phyloP scores from a whole-genome alignment of 176 grass and related monocot species.

The Zoysia pacifica region DNA sequence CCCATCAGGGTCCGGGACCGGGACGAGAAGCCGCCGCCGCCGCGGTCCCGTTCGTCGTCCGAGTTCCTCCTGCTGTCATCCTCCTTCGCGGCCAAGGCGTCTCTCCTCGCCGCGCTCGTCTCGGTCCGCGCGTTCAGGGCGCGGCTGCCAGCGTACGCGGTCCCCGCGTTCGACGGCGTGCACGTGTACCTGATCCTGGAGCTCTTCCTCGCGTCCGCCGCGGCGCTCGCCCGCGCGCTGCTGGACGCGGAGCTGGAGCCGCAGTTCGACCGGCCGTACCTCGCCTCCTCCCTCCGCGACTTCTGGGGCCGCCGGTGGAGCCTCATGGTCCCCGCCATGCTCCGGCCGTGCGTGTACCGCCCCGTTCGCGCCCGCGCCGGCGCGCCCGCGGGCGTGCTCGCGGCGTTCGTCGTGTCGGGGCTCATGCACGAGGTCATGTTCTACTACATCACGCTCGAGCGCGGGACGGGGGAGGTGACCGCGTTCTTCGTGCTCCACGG shows the following conservation, averaged over 20 bases:
- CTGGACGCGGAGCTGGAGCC: slow-evolving; percentile 62
- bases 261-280: slow-evolving; percentile 68
- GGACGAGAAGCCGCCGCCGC: neutral
- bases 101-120: slow-evolving; percentile 46
- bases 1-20: slow-evolving; percentile 45
- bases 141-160: slow-evolving; percentile 29
- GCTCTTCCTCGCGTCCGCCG: slow-evolving; percentile 50
- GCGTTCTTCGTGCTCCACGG: slow-evolving; percentile 66
- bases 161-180: slow-evolving; percentile 48
- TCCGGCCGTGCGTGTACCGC: slow-evolving; percentile 65
- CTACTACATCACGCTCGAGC: slow-evolving; percentile 61
- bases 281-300: slow-evolving; percentile 55
- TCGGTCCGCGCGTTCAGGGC: slow-evolving; percentile 32
- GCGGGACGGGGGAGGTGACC: slow-evolving; percentile 51
- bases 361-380: slow-evolving; percentile 54
- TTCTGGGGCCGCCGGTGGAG: slow-evolving; percentile 79
- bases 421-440: slow-evolving; percentile 79
- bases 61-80: slow-evolving; percentile 2
- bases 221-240: slow-evolving; percentile 40
- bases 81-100: slow-evolving; percentile 49
- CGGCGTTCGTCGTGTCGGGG: slow-evolving; percentile 66
- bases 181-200: slow-evolving; percentile 69
- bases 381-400: slow-evolving; percentile 44
- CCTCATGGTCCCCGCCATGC: slow-evolving; percentile 68
- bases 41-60: neutral